A percentile compares a stretch with the other conserved stretches of the same genome.
Conservation (phyloP, 169 alveolate species). For the Hepatocystis sp. region DNA sequence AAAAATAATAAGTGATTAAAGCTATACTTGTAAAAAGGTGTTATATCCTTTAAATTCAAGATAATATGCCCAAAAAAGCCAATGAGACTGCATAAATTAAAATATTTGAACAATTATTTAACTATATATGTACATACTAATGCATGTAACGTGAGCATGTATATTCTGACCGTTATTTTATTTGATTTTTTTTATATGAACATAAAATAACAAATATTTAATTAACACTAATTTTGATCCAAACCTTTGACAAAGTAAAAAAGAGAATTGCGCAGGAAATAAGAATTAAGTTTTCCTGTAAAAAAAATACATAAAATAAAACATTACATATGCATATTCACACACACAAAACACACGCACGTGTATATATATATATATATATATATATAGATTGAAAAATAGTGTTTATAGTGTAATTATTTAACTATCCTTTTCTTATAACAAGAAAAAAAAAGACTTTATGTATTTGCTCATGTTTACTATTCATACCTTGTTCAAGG, state of each 20-base stretch:
- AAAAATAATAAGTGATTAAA: background rate
- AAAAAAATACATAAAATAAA: background rate
- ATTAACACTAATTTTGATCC: constrained; percentile 18
- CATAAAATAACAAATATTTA: constrained; percentile 3
- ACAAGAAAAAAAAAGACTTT: too few species aligned
- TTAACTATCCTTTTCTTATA: too few species aligned
- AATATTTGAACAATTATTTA: background rate
- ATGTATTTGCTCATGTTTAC: background rate
- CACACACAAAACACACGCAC: background rate
- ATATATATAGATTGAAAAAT: background rate
- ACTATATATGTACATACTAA: background rate
- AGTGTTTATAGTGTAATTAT: too few species aligned
- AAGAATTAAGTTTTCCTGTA: constrained; percentile 33
- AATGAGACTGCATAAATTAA: constrained; percentile 29
- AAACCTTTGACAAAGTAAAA: constrained; percentile 54
- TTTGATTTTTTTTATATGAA: too few species aligned
- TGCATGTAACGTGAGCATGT: background rate
- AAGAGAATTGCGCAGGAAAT: constrained; percentile 22
- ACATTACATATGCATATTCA: background rate
- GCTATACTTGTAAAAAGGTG: constrained; percentile 50
- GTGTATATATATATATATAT: constrained; percentile 23
- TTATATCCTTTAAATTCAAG: constrained; percentile 76
- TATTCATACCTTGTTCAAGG: constrained; percentile 52
- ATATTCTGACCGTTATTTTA: too few species aligned
- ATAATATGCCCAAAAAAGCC: constrained; percentile 75